phyloP scores from a whole-genome alignment of 2,329 filamentous ascomycete species.

The Fusarium buharicum region DNA sequence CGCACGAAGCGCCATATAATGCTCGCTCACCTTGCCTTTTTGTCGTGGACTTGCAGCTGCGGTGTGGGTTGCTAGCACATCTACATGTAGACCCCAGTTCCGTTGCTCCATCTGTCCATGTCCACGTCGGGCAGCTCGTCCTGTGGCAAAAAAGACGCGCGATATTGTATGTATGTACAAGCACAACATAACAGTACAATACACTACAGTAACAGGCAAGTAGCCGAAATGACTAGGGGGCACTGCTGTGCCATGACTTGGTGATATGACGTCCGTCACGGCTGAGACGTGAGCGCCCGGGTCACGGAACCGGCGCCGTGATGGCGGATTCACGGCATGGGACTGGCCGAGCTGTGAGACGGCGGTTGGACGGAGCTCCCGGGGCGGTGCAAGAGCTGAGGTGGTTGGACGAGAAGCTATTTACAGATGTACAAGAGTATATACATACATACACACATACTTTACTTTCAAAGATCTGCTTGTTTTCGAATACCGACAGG shows the following conservation, averaged over 20 bases:
- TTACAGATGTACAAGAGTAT: slow-evolving; percentile 7
- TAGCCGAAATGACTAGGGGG: background rate
- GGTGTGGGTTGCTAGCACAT: background rate
- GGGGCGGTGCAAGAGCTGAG: slow-evolving; percentile 14
- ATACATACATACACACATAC: slow-evolving; percentile 1
- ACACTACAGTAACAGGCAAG: too few species aligned
- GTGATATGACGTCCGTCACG: slow-evolving; percentile 34
- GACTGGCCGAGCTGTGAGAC: slow-evolving; percentile 26
- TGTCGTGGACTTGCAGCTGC: slow-evolving; percentile 2
- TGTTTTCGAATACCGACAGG: background rate
- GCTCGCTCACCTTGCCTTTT: slow-evolving; percentile 6
- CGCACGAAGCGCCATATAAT: slow-evolving; percentile 16
- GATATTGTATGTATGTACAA: background rate
- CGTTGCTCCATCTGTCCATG: slow-evolving; percentile 19
- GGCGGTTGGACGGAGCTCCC: background rate
- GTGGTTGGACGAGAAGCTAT: slow-evolving; percentile 3
- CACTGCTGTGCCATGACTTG: slow-evolving; percentile 26
- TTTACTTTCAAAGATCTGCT: background rate
- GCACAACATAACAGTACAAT: too few species aligned
- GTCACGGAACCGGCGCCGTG: slow-evolving; percentile 30
- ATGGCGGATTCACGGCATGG: slow-evolving; percentile 23
- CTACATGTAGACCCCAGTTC: background rate
- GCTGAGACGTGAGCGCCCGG: slow-evolving; percentile 27
- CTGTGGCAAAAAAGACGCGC: slow-evolving; percentile 32
- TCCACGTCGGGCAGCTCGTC: slow-evolving; percentile 18